Evolutionary conservation across 192 early-diverging fungal species (phyloP).

Genomic region (Coemansia furcata): DNA sequence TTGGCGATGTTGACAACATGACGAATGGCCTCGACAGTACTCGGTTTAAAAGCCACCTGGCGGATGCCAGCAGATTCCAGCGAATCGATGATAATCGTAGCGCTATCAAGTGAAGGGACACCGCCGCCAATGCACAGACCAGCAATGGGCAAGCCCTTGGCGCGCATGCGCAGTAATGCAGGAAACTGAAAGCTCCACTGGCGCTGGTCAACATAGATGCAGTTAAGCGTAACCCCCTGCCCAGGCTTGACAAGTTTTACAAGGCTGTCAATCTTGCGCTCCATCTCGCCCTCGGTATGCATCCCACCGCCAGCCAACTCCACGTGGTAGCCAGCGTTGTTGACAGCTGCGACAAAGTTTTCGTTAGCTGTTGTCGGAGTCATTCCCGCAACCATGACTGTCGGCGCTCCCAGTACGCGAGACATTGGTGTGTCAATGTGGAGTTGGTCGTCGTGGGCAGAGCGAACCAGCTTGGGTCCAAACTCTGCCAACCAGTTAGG

Average conservation of each 20-base stretch:
- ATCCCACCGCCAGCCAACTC: slow-evolving; percentile 93
- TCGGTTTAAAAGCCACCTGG: slow-evolving; percentile 85
- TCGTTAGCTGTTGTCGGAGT: slow-evolving; percentile 81
- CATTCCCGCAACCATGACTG: slow-evolving; percentile 96
- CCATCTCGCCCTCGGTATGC: slow-evolving; percentile 70
- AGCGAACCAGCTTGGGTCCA: slow-evolving; percentile 77
- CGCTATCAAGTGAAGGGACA: slow-evolving; percentile 82
- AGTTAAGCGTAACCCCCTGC: slow-evolving; percentile 88
- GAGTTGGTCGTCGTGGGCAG: slow-evolving; percentile 54
- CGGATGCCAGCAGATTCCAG: slow-evolving; percentile 75
- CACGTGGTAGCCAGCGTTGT: slow-evolving; percentile 87
- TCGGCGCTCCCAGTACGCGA: slow-evolving; percentile 78
- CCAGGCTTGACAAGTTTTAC: slow-evolving; percentile 70
- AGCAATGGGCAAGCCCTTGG: slow-evolving; percentile 83
- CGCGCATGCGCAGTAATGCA: slow-evolving; percentile 71
- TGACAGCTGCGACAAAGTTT: slow-evolving; percentile 77
- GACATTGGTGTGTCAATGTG: slow-evolving; percentile 88
- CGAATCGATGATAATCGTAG: slow-evolving; percentile 73
- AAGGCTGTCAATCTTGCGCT: slow-evolving; percentile 69
- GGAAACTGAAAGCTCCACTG: slow-evolving; percentile 87
- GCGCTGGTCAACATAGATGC: slow-evolving; percentile 83
- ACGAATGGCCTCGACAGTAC: slow-evolving; percentile 72
- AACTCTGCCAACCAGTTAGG: slow-evolving; percentile 85
- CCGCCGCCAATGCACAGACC: slow-evolving; percentile 92
- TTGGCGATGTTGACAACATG: slow-evolving; percentile 83